phyloP scores from a whole-genome alignment of 768 basidiomycete species.

The Tulasnella sp. region DNA sequence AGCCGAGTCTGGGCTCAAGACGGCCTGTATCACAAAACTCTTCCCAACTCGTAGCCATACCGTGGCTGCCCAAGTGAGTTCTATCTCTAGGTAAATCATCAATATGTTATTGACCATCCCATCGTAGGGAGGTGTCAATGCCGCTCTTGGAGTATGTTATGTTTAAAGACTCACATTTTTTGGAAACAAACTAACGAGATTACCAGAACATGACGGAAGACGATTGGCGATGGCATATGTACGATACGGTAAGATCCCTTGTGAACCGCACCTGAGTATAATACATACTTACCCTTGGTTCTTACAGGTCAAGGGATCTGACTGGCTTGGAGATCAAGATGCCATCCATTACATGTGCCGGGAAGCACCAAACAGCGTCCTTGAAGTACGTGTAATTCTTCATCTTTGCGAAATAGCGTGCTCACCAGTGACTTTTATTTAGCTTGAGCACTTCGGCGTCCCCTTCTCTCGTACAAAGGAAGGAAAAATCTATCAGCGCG shows the following conservation, averaged over 20 bases:
- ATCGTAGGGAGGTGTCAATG: slow-evolving; percentile 87
- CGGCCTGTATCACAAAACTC: slow-evolving; percentile 97
- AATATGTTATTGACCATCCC: not conserved
- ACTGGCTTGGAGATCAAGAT: slow-evolving; percentile 99
- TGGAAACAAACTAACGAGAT: slow-evolving; percentile 24
- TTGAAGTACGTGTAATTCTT: slow-evolving; percentile 46
- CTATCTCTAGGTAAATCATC: not conserved
- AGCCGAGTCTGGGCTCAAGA: slow-evolving; percentile 96
- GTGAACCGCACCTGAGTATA: not conserved
- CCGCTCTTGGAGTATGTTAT: slow-evolving; percentile 67
- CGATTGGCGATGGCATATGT: slow-evolving; percentile 99
- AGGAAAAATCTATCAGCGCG: slow-evolving; percentile 98
- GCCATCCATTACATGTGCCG: slow-evolving; percentile 99
- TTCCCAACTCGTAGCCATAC: slow-evolving; percentile 99
- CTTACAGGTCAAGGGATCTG: slow-evolving; percentile 86
- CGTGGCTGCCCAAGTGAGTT: slow-evolving; percentile 81
- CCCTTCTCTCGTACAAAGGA: slow-evolving; percentile 98
- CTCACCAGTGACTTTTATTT: slow-evolving; percentile 4
- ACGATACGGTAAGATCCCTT: slow-evolving; percentile 60
- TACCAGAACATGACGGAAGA: slow-evolving; percentile 97
- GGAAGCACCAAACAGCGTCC: slow-evolving; percentile 86
- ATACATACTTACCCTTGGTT: not conserved
- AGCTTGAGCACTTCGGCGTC: slow-evolving; percentile 98
- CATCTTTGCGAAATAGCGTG: not conserved
- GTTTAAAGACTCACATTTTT: not conserved